Conservation (phyloP, 2,329 filamentous ascomycete species). For the Microdochium nivale region DNA sequence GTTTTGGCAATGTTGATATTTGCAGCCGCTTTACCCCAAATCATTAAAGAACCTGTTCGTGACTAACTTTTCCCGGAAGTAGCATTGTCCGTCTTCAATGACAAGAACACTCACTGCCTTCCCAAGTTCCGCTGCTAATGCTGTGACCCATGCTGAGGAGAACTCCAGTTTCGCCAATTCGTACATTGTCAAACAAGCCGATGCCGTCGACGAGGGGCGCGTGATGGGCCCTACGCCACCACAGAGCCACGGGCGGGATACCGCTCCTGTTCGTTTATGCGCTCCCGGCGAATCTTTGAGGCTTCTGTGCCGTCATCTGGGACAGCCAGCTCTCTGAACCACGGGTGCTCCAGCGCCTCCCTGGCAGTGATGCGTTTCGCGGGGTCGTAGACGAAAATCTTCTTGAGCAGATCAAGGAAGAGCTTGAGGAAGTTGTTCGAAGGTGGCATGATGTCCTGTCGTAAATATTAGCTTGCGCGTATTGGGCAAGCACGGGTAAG, state of each 20-base stretch:
- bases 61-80: background rate
- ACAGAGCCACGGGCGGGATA: background rate
- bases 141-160: background rate
- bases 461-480: slow-evolving; percentile 9
- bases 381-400: slow-evolving; percentile 63
- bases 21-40: background rate
- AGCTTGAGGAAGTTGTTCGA: slow-evolving; percentile 50
- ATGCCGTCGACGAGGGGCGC: background rate
- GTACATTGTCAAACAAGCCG: background rate
- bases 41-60: background rate
- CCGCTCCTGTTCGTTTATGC: slow-evolving; percentile 18
- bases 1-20: background rate
- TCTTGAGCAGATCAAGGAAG: slow-evolving; percentile 55
- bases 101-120: background rate
- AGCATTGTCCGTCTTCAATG: background rate
- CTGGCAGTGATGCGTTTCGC: slow-evolving; percentile 57
- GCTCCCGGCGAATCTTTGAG: slow-evolving; percentile 51
- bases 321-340: slow-evolving; percentile 56
- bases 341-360: slow-evolving; percentile 56
- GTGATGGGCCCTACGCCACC: background rate
- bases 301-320: slow-evolving; percentile 63
- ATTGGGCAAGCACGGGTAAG: background rate
- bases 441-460: slow-evolving; percentile 55
- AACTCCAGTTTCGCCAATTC: background rate
- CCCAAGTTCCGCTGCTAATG: background rate